Evolutionary conservation across 2,329 filamentous ascomycete genomes (phyloP), one percentile per base, ranked within the genome.

Genomic region (Cordyceps javanica): DNA sequence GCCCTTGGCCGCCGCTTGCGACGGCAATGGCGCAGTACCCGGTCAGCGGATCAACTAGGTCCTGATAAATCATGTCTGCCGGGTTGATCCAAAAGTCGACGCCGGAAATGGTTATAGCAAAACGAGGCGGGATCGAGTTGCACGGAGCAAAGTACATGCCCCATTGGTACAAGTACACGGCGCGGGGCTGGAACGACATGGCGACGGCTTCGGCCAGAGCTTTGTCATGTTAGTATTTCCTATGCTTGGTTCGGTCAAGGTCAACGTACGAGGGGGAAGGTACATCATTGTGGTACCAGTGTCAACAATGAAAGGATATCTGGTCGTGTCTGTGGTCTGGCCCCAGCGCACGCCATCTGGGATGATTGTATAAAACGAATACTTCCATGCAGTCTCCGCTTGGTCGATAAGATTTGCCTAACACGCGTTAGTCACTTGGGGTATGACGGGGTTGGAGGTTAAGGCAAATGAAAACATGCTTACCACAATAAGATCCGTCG

Each of bases 341-440:
- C 72, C 78, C 64, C 72, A 80, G 60, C 68, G 66, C 59, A 80
- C 69, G 3, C 77, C 79, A 57, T 79, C 77, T 0, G 76, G 75
- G 49, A 81, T 68, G 57, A 82, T 74, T 19, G 79, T 81, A 62
- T 82, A 82, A 65, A 78, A 82, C 2, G 79, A 80, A 59, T 77
- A 76, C 59, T 73, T 66, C 67, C 69, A 78, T 1, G 74, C 67
- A 5, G 76, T 74, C 56, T 69, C 69, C 2, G 69, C 63, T 21
- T 70, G 64, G 5, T 66, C 65, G 16, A 69, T 70, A 34, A 82
- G 67, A 50, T 77, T 75, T 42, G 76, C 74, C 79, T 82, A 21
- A 3, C 16, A 0, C 5, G n/a, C 52, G 26, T 60, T 14, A 62
- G 54, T 57, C 38, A 58, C 44, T 6, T 32, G 32, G 6, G 11